A percentile compares a stretch with the other conserved stretches of the same genome.
Evolutionary conservation across 2,329 filamentous ascomycete species (phyloP).

Genomic region (Tolypocladium nubicola): DNA sequence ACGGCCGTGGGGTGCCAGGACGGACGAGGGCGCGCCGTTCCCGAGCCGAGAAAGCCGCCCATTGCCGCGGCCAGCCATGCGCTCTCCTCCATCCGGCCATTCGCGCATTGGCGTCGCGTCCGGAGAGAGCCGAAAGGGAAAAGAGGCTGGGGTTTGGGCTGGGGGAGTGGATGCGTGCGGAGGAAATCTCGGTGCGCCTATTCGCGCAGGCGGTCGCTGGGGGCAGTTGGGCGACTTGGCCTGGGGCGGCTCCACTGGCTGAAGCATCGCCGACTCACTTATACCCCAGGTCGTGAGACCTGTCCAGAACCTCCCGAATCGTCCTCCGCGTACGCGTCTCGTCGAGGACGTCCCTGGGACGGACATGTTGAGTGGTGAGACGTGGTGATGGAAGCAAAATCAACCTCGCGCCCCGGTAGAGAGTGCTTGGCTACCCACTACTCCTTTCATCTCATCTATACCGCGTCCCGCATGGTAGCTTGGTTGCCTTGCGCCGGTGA

Average conservation of each 20-base stretch:
- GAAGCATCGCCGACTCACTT: no score
- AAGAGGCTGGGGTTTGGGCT: not conserved
- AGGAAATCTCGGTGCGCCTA: no score
- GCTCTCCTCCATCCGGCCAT: not conserved
- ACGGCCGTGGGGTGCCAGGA: slow-evolving; percentile 12
- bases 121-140: not conserved
- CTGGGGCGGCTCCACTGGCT: not conserved
- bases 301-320: slow-evolving; percentile 23
- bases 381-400: no score
- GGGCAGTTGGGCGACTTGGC: not conserved
- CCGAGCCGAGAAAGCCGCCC: slow-evolving; percentile 18
- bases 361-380: no score
- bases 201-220: no score
- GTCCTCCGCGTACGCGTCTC: slow-evolving; percentile 29
- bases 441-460: no score
- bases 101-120: not conserved
- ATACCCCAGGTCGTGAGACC: slow-evolving; percentile 6
- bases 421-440: no score
- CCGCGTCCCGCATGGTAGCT: no score
- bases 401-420: no score
- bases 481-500: no score
- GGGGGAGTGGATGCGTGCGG: not conserved
- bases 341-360: slow-evolving; percentile 18
- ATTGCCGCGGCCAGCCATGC: slow-evolving; percentile 23
- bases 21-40: not conserved